Evolutionary conservation across 768 basidiomycete genomes (phyloP), one percentile per base, ranked within the genome.

Genomic region (Rhodotorula paludigena): DNA sequence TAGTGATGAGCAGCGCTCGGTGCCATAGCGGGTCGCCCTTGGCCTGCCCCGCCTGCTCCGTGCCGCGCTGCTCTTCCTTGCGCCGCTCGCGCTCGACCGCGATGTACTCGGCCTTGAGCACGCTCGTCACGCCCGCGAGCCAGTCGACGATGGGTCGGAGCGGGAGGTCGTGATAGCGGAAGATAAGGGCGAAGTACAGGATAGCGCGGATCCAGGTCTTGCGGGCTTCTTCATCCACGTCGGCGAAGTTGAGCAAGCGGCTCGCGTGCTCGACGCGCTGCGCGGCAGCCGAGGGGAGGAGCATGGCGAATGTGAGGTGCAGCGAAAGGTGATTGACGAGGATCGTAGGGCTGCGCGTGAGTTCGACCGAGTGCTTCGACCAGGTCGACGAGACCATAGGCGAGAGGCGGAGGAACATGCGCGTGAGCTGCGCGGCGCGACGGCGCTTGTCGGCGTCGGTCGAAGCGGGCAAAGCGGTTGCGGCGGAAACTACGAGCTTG

Each of bases 311-410:
- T 35, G 89, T 81, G 10, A 87, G 84, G 70, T 88, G 81, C 18
- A 88, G 86, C 56, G 84, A 85, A 73, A 89, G 85, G 15, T 92
- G 85, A 77, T 96, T 96, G 78, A 87, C 85, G 41, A 94, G 81
- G 82, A 86, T 86, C 1, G 89, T 87, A 4, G 89, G 80, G n/a
- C 41, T 38, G 38, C 60, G 62, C 21, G 82, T 68, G 44, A 76
- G 71, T 57, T 77, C 69, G 35, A 32, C 25, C 38, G 69, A 60
- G 20, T 77, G 77, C 48, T 84, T 83, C 6, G 83, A 83, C 79
- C 88, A 89, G 2, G 85, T 81, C 12, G 90, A 82, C 6, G 86
- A 80, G 33, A 86, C 84, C 36, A 90, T 83, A 0, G 92, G 90
- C 25, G 87, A 83, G 11, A 86, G 83, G 32, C 89, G 81, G 14